Evolutionary conservation across 2,329 filamentous ascomycete genomes (phyloP), one percentile per base, ranked within the genome.

Genomic region (Plectosphaerella sp.): DNA sequence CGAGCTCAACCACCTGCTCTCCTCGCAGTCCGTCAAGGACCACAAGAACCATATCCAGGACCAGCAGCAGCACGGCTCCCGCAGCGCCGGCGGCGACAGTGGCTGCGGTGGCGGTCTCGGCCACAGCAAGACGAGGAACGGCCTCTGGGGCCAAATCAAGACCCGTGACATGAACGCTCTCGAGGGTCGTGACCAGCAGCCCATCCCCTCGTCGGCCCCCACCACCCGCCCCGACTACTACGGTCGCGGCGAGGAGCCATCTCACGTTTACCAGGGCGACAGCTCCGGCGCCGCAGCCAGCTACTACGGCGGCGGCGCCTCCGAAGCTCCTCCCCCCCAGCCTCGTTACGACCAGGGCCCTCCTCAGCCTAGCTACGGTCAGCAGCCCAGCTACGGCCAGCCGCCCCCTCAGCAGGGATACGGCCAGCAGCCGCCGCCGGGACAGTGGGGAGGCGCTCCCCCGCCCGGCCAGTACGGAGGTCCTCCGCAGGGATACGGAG

Each of bases 21-120:
- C 83, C 47, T 91, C 91, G 0, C 85, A 95, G 50, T 91, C 89
- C 7, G 94, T 99, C 54, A 87, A 84, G 63, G 77, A 79, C 9
- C 91, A 93, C 45, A 87, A 86, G 66, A 99, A 97, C 66, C 91
- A 96, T 66, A 72, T 81, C 18, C 68, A 80, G 15, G 67, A 67
- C 41, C 67, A 70, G 37, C 59, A 66, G 11, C 59, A 61, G 18
- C 60, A 60, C 20, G 60, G 55, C 16, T 58, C 67, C 36, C 66
- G 61, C 37, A 59, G 62, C n/a, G 65, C 64, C 8, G 65, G 64
- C 15, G 67, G 65, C 36, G 66, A 64, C 25, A 66, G 69, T 59
- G 60, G 67, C n/a, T 61, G 72, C n/a, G 66, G 69, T 43, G 67
- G 67, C n/a, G 59, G 71, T n/a, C 65, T 69, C 42, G 79, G 79